phyloP scores from a whole-genome alignment of 2,329 filamentous ascomycete genomes.

The Curvularia sp. region DNA sequence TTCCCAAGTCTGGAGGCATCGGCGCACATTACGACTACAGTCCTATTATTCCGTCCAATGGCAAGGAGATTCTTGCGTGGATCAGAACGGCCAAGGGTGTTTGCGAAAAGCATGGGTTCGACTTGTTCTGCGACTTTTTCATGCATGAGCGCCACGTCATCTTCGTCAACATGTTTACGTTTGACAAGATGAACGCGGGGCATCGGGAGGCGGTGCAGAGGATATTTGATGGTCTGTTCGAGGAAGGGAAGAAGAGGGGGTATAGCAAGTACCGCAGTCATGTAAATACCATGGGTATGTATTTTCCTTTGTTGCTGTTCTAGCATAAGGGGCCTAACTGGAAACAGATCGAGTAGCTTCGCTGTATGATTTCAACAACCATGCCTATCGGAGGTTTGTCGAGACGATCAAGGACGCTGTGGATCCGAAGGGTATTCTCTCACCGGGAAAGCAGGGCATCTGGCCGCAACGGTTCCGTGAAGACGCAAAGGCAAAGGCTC shows the following conservation, averaged over 20 bases:
- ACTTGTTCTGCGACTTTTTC: slow-evolving; percentile 59
- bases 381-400: slow-evolving; percentile 43
- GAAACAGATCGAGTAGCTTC: slow-evolving; percentile 39
- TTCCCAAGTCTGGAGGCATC: slow-evolving; percentile 40
- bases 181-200: slow-evolving; percentile 54
- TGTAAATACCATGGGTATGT: slow-evolving; percentile 43
- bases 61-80: slow-evolving; percentile 54
- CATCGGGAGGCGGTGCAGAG: slow-evolving; percentile 49
- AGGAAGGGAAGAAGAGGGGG: slow-evolving; percentile 39
- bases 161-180: slow-evolving; percentile 59
- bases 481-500: slow-evolving; percentile 31
- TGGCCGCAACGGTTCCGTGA: slow-evolving; percentile 41
- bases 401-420: slow-evolving; percentile 45
- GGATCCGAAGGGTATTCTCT: slow-evolving; percentile 44
- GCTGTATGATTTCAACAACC: slow-evolving; percentile 44
- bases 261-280: slow-evolving; percentile 44
- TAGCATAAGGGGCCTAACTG: background rate
- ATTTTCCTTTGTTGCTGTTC: background rate
- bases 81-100: slow-evolving; percentile 52
- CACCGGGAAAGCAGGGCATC: slow-evolving; percentile 44
- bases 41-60: slow-evolving; percentile 44
- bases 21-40: slow-evolving; percentile 45
- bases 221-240: slow-evolving; percentile 40
- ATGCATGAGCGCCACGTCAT: slow-evolving; percentile 59
- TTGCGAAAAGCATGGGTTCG: slow-evolving; percentile 55